Conservation (phyloP, 345 rosid genomes). For the Streptanthus diversifolius region DNA sequence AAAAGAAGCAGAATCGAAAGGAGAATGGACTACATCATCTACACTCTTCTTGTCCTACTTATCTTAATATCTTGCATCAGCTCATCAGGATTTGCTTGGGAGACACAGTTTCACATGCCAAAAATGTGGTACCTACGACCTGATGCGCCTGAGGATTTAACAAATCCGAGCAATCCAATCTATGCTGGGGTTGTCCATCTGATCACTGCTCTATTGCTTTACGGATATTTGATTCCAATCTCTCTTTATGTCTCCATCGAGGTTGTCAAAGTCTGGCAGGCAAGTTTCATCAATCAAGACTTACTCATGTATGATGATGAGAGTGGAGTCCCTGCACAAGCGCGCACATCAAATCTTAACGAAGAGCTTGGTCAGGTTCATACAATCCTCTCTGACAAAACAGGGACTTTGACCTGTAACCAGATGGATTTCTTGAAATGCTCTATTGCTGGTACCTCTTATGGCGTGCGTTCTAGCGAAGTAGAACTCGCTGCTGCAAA, state of each 20-base stretch:
- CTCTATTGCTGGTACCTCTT: conserved; percentile 84
- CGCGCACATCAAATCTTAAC: conserved; percentile 92
- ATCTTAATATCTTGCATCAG: conserved; percentile 66
- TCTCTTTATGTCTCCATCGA: conserved; percentile 96
- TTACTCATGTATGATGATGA: conserved; percentile 83
- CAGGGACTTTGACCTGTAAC: conserved; percentile 97
- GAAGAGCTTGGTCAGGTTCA: conserved; percentile 99
- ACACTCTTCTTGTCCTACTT: conserved; percentile 71
- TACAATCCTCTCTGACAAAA: conserved; percentile 95
- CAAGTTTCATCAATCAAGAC: conserved; percentile 87
- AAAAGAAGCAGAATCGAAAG: conserved; percentile 83
- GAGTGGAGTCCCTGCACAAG: conserved; percentile 75
- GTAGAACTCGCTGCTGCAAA: conserved; percentile 88
- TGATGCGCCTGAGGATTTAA: conserved; percentile 40
- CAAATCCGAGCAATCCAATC: conserved; percentile 55
- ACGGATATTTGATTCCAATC: conserved; percentile 96
- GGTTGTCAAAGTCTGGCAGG: conserved; percentile 96
- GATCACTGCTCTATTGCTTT: conserved; percentile 89
- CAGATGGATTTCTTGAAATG: conserved; percentile 99
- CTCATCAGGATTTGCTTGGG: conserved; percentile 83
- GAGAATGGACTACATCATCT: conserved; percentile 90
- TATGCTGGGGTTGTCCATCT: conserved; percentile 75
- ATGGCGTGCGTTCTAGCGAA: conserved; percentile 68
- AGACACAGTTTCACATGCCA: conserved; percentile 70
- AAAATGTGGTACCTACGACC: conserved; percentile 83